A percentile compares a stretch with the other conserved stretches of the same genome.
Evolutionary conservation across 495 filamentous ascomycete genomes (phyloP).

Genomic region (Hypoxylon fragiforme): DNA sequence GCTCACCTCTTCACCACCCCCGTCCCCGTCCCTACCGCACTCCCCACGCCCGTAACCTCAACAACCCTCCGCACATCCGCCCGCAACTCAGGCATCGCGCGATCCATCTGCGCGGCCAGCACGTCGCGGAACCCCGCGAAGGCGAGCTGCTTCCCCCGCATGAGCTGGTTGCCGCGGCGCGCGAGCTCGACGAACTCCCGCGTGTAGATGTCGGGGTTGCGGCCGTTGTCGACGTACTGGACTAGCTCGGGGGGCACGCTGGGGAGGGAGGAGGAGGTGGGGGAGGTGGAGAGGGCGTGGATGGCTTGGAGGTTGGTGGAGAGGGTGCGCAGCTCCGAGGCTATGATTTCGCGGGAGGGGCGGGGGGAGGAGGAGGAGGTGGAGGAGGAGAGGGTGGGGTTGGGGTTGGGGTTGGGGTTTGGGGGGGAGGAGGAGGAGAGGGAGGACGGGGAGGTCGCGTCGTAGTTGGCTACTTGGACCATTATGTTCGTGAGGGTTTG

Average conservation of each 20-base stretch:
- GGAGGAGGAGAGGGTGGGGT: too few relatives aligned
- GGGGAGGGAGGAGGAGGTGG: slow-evolving; percentile 46
- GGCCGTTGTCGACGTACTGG: slow-evolving; percentile 86
- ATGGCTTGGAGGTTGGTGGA: slow-evolving; percentile 46
- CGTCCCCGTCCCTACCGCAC: background rate
- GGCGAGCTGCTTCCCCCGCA: slow-evolving; percentile 81
- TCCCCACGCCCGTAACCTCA: slow-evolving; percentile 40
- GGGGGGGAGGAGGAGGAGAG: slow-evolving; percentile 45
- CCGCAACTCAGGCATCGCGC: slow-evolving; percentile 73
- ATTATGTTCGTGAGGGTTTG: slow-evolving; percentile 85
- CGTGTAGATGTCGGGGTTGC: slow-evolving; percentile 98
- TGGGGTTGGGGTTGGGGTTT: slow-evolving; percentile 48
- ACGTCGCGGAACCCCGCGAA: slow-evolving; percentile 81
- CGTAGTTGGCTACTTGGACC: slow-evolving; percentile 71
- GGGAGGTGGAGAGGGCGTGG: slow-evolving; percentile 51
- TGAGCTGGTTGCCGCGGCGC: slow-evolving; percentile 77
- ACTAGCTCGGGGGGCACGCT: slow-evolving; percentile 85
- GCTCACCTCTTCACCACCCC: background rate
- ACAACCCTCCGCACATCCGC: slow-evolving; percentile 70
- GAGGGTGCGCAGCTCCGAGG: slow-evolving; percentile 45
- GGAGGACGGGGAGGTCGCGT: slow-evolving; percentile 52
- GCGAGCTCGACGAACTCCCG: slow-evolving; percentile 94
- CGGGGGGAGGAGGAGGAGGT: slow-evolving; percentile 47
- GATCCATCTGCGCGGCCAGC: slow-evolving; percentile 76
- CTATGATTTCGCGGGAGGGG: slow-evolving; percentile 47